phyloP scores from a whole-genome alignment of 164 flowering plant genomes.

The Vitis amurensis region DNA sequence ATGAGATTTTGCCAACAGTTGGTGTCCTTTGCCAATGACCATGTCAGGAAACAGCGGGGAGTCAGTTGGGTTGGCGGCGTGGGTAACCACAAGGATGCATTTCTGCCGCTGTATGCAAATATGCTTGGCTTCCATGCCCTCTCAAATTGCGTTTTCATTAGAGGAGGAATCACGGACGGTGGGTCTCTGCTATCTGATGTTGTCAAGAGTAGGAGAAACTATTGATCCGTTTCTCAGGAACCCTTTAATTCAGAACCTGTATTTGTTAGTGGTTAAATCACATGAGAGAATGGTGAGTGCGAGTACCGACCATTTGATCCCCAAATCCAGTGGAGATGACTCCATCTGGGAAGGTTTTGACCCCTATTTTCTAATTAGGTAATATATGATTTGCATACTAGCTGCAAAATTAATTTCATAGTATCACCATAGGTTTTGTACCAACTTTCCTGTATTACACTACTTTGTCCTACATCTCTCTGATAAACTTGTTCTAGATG shows the following conservation, averaged over 20 bases:
- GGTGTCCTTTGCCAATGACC: constrained; percentile 40
- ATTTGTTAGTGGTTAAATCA: constrained; percentile 39
- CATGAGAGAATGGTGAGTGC: constrained; percentile 45
- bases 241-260: constrained; percentile 73
- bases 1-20: constrained; percentile 54
- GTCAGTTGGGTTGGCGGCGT: constrained; percentile 84
- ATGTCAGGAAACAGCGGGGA: constrained; percentile 25
- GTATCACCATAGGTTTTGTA: no score
- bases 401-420: neutral
- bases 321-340: constrained; percentile 14
- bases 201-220: constrained; percentile 46
- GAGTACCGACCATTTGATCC: constrained; percentile 7
- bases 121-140: constrained; percentile 74
- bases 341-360: constrained; percentile 72
- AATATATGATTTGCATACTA: constrained; percentile 5
- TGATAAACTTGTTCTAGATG: no score
- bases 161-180: constrained; percentile 22
- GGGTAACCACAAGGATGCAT: constrained; percentile 93
- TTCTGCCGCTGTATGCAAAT: constrained; percentile 73
- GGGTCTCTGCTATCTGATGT: constrained; percentile 38
- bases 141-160: constrained; percentile 53
- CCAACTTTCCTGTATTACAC: no score
- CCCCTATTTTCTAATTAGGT: constrained; percentile 82
- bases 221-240: constrained; percentile 68
- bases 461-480: no score